Conservation (phyloP, 148 eudicot genomes). For the Vaccinium corymbosum region DNA sequence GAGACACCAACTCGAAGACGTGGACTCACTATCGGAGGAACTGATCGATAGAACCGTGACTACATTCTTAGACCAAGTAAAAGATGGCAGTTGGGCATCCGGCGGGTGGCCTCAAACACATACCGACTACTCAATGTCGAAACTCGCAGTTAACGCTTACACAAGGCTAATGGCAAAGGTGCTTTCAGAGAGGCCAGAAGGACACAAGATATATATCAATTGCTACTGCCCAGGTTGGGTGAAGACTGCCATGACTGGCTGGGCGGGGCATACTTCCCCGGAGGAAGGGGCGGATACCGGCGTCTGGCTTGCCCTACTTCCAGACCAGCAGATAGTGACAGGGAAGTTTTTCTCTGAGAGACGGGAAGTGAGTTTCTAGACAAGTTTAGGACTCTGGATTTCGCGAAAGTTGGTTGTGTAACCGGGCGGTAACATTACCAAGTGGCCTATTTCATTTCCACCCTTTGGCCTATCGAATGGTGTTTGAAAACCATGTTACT, state of each 20-base stretch:
- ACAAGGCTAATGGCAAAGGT: conserved; percentile 62
- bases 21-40: conserved; percentile 60
- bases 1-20: conserved; percentile 67
- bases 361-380: conserved; percentile 71
- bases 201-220: conserved; percentile 63
- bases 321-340: conserved; percentile 45
- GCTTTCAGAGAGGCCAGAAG: conserved; percentile 61
- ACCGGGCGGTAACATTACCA: not conserved
- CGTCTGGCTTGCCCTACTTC: conserved; percentile 89
- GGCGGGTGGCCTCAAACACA: conserved; percentile 75
- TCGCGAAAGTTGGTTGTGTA: not conserved
- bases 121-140: conserved; percentile 86
- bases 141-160: conserved; percentile 80
- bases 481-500: not conserved
- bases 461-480: not conserved
- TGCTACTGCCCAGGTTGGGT: conserved; percentile 98
- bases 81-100: conserved; percentile 67
- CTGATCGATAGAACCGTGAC: conserved; percentile 54
- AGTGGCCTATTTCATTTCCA: not conserved
- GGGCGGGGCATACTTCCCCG: conserved; percentile 74
- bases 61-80: conserved; percentile 65
- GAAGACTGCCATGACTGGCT: conserved; percentile 92
- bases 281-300: conserved; percentile 95
- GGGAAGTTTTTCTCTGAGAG: conserved; percentile 91
- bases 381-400: not conserved